Conservation (phyloP, 768 basidiomycete genomes). For the Tricholoma terreum region DNA sequence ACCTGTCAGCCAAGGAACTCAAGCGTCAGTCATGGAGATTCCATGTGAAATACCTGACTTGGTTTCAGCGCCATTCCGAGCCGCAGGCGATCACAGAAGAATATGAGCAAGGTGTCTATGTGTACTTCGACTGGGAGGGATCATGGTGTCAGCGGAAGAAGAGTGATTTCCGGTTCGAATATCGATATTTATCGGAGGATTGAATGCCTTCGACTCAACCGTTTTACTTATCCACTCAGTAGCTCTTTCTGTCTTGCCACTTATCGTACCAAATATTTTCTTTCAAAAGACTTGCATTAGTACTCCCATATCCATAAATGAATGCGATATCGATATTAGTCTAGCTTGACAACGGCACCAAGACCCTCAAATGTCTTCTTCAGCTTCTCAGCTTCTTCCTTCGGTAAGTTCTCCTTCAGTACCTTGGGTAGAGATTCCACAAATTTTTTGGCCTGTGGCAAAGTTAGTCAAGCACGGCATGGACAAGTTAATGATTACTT, state of each 20-base stretch:
- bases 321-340: constrained; percentile 42
- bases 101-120: constrained; percentile 98
- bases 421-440: constrained; percentile 93
- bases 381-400: constrained; percentile 98
- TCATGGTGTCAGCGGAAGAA: constrained; percentile 99
- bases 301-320: constrained; percentile 14
- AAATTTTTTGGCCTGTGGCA: constrained; percentile 92
- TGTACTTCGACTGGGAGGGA: constrained; percentile 99
- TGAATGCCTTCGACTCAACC: constrained; percentile 30
- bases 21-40: constrained; percentile 99
- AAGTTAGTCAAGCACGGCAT: constrained; percentile 3
- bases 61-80: constrained; percentile 99
- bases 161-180: constrained; percentile 96
- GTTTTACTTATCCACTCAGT: constrained; percentile 4
- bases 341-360: constrained; percentile 84
- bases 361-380: constrained; percentile 86
- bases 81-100: constrained; percentile 99
- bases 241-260: constrained; percentile 8
- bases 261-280: constrained; percentile 18
- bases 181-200: constrained; percentile 92
- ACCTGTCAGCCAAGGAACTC: constrained; percentile 93
- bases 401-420: constrained; percentile 91
- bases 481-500: constrained; percentile 29
- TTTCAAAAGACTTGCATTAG: constrained; percentile 13
- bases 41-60: constrained; percentile 98